Evolutionary conservation across 176 grass and related monocot species (phyloP).

Genomic region (Triticum aestivum): IWGSC_CS_RefSeq_v2.1 NC_057811.1:384911071-384911570

Average conservation of each 20-base stretch:
- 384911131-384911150: slow-evolving; percentile 82
- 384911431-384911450: background rate
- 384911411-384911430: background rate
- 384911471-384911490: background rate
- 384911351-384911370: background rate
- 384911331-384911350: background rate
- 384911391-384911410: background rate
- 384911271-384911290: background rate
- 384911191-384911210: slow-evolving; percentile 97
- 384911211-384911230: slow-evolving; percentile 96
- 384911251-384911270: background rate
- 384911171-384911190: slow-evolving; percentile 98
- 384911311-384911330: background rate
- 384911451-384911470: background rate
- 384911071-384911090: background rate
- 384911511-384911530: slow-evolving; percentile 2
- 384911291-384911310: background rate
- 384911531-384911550: background rate
- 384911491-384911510: background rate
- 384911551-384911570: background rate
- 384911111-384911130: slow-evolving; percentile 83
- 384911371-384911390: background rate
- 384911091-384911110: slow-evolving; percentile 32
- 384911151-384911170: slow-evolving; percentile 91
- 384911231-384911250: slow-evolving; percentile 18